Evolutionary conservation across 306 rosid genomes (phyloP).

Genomic region (Cotoneaster glaucophyllus): DNA sequence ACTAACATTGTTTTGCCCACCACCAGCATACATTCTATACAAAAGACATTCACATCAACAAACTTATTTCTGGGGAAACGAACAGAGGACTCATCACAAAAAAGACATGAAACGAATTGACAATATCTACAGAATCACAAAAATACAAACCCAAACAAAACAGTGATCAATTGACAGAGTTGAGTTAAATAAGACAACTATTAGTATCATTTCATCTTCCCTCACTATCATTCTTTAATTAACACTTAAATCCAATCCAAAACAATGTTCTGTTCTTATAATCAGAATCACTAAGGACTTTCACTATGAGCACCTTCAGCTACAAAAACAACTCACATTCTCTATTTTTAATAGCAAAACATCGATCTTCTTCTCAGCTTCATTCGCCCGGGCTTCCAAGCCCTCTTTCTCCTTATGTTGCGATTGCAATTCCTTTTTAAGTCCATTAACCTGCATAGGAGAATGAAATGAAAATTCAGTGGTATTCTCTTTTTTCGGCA

Average conservation of each 20-base stretch:
- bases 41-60: neutral
- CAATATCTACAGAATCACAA: neutral
- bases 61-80: neutral
- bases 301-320: neutral
- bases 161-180: neutral
- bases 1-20: neutral
- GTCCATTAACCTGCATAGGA: slow-evolving; percentile 54
- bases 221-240: neutral
- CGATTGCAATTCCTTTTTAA: slow-evolving; percentile 42
- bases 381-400: slow-evolving; percentile 55
- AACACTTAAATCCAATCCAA: neutral
- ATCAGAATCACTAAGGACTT: neutral
- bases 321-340: slow-evolving; percentile 39
- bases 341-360: slow-evolving; percentile 56
- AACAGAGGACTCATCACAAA: neutral
- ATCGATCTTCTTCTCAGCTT: slow-evolving; percentile 45
- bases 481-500: neutral
- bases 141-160: neutral
- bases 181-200: neutral
- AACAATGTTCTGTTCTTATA: neutral
- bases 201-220: neutral
- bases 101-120: neutral
- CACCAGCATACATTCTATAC: neutral
- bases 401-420: slow-evolving; percentile 51
- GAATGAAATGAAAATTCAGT: neutral